Base-by-base conservation (phyloP, 352 stramenopile species). In the Phytophthora foliorum region DNA sequence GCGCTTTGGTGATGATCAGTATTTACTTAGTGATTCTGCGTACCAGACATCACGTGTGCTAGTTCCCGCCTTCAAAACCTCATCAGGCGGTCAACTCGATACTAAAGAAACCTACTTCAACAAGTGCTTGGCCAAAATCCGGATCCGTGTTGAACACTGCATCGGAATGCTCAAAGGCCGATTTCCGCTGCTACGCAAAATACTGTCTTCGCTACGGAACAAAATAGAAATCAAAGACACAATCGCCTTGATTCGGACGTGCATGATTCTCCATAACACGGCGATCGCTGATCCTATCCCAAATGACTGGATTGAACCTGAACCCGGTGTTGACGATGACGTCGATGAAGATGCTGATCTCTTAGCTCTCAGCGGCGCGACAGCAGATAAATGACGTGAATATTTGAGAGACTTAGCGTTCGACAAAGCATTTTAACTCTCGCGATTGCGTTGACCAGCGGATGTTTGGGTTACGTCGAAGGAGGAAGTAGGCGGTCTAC, bases 141-240 rank as follows among this genome's bases (percentile, higher is more conserved):
- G 36, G 11, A 42, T 42, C 14, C 36, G 36, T 42, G 36, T 42
- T 17, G 13, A 42, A 11, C 36, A 21, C 14, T 42, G 36, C 36
- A 42, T 42, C 36, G 36, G 36, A 42, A 42, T 42, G 36, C 36
- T 42, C 36, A 42, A 42, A 42, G 36, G 16, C 36, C 36, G 36
- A 2, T 42, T 42, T 42, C 16, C 11, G 6, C 36, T 42, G 36
- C 25, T 29, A 29, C 3, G 25, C 3, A 29, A 29, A 29, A 29
- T 29, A 41, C 34, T 6, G 34, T 41, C 4, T 41, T 41, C 34
- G 13, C 9, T 41, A 11, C 34, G 34, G 9, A 41, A 41, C 34
- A 41, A 41, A 41, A 41, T 17, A 10, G 34, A 41, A 41, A 41
- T 41, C 34, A 41, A 41, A 41, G 34, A 6, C 10, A 41, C 34